phyloP scores from a whole-genome alignment of 176 grass and related monocot species.

The Pharus latifolius region DNA sequence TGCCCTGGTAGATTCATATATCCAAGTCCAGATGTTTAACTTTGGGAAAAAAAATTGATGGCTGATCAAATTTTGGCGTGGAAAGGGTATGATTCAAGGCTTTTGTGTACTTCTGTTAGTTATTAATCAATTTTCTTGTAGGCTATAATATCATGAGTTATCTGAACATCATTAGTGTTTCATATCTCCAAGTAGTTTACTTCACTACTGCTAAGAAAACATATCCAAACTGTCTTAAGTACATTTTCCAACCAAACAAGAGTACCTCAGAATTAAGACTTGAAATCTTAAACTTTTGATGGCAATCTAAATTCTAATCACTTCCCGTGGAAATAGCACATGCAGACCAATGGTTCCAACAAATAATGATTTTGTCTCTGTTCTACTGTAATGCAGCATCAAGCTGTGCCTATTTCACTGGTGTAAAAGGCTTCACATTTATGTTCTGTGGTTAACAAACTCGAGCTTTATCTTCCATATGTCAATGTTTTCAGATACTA shows the following conservation, averaged over 20 bases:
- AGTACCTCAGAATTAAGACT: background rate
- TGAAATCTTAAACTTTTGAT: background rate
- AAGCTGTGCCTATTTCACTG: background rate
- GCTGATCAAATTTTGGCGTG: conserved; percentile 67
- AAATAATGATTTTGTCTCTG: background rate
- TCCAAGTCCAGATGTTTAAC: conserved; percentile 72
- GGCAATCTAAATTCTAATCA: background rate
- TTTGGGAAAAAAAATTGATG: conserved; percentile 75
- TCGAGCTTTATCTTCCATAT: background rate
- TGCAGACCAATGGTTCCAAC: background rate
- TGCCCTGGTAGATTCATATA: conserved; percentile 23
- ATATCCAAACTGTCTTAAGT: background rate
- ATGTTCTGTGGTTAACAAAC: background rate
- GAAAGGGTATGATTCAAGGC: conserved; percentile 48
- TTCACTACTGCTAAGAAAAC: background rate
- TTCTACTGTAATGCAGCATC: background rate
- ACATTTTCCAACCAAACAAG: background rate
- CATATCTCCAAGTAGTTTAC: background rate
- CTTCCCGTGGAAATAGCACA: background rate
- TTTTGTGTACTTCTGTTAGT: background rate
- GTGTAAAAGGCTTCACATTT: background rate
- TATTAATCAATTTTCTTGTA: background rate
- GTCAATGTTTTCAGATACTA: conserved; percentile 63
- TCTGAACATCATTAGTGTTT: background rate
- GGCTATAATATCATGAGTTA: background rate